Conservation (phyloP, 2,329 filamentous ascomycete species). For the Pyricularia sp. region DNA sequence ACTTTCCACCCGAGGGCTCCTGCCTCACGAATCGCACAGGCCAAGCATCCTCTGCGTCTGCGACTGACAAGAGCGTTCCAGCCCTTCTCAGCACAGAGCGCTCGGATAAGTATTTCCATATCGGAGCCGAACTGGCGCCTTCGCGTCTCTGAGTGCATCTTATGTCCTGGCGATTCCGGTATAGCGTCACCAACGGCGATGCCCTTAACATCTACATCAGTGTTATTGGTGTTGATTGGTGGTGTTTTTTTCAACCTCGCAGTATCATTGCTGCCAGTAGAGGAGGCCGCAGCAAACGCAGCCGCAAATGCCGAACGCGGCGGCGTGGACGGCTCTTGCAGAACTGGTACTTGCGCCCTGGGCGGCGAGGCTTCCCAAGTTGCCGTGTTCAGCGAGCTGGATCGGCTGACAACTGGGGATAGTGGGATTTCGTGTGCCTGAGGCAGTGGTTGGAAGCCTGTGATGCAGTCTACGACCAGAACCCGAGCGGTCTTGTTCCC, state of each 20-base stretch:
- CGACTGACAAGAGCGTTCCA: constrained; percentile 66
- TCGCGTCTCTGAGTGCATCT: constrained; percentile 47
- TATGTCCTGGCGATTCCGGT: constrained; percentile 20
- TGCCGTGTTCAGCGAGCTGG: constrained; percentile 12
- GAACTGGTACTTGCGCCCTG: constrained; percentile 6
- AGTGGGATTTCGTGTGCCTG: constrained; percentile 35
- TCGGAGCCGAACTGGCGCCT: constrained; percentile 53
- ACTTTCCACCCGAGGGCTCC: constrained; percentile 61
- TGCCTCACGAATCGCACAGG: constrained; percentile 67
- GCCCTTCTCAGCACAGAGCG: constrained; percentile 64
- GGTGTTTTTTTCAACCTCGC: constrained; percentile 16
- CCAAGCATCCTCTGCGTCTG: constrained; percentile 57
- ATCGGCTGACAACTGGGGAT: constrained; percentile 35
- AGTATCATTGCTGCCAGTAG: background rate
- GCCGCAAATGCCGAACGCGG: background rate
- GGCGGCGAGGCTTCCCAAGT: constrained; percentile 9
- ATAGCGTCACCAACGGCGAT: background rate
- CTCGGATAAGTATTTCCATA: constrained; percentile 61
- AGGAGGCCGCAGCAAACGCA: background rate
- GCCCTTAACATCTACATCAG: background rate
- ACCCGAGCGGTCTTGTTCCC: constrained; percentile 27
- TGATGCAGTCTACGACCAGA: constrained; percentile 56
- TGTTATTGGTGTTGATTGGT: constrained; percentile 15
- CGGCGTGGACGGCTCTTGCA: background rate
- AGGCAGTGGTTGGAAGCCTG: constrained; percentile 35